phyloP scores from a whole-genome alignment of 139 green algal genomes.

The Chlorella sp. region DNA sequence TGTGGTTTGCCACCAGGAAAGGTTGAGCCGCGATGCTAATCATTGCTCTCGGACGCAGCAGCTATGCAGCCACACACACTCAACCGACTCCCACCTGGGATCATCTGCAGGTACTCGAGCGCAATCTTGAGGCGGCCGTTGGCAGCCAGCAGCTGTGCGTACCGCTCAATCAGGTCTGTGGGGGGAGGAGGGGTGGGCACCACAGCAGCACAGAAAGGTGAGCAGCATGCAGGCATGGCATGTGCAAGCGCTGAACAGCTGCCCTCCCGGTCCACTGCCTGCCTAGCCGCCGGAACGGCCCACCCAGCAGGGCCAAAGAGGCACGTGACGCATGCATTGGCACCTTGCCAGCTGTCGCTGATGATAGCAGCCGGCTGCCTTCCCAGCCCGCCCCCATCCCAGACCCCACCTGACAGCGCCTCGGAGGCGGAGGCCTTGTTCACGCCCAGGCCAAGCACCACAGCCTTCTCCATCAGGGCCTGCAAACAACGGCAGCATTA shows the following conservation, averaged over 20 bases:
- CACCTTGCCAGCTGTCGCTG: too few relatives aligned
- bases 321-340: too few relatives aligned
- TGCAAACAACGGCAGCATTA: constrained; percentile 71
- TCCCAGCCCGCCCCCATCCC: too few relatives aligned
- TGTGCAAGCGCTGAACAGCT: too few relatives aligned
- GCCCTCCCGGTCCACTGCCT: too few relatives aligned
- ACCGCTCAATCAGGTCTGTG: constrained; percentile 75
- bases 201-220: neutral
- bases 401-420: constrained; percentile 62
- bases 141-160: constrained; percentile 84
- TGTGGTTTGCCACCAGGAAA: too few relatives aligned
- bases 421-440: constrained; percentile 50
- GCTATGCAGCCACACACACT: too few relatives aligned
- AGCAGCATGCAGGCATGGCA: too few relatives aligned
- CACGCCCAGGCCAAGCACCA: constrained; percentile 89
- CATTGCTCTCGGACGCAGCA: too few relatives aligned
- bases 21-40: too few relatives aligned
- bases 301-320: too few relatives aligned
- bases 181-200: neutral
- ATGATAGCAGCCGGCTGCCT: neutral
- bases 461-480: constrained; percentile 93
- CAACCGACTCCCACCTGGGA: constrained; percentile 70
- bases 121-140: constrained; percentile 83
- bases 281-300: too few relatives aligned
- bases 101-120: constrained; percentile 78